These are phyloP conservation scores for Lentinula raphanica DNA, from an alignment of 768 basidiomycete genomes.

Conservation along the genomic window DNA sequence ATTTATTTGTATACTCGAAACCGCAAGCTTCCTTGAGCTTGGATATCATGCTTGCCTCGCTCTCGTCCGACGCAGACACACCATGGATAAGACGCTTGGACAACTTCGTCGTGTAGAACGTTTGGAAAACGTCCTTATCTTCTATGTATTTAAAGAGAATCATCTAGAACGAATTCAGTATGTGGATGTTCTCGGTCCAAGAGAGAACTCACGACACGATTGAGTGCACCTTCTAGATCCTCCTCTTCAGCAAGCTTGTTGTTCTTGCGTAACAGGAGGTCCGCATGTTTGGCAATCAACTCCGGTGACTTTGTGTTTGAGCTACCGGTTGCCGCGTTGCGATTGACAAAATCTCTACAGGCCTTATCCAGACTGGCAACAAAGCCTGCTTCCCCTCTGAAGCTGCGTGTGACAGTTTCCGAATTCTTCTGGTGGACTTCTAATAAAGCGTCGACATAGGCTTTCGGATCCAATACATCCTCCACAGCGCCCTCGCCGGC, in stretches of 20 bases:
- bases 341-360: slow-evolving; percentile 92
- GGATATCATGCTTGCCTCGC: slow-evolving; percentile 95
- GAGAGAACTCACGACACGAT: slow-evolving; percentile 66
- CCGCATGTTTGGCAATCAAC: slow-evolving; percentile 86
- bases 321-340: slow-evolving; percentile 84
- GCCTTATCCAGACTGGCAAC: slow-evolving; percentile 92
- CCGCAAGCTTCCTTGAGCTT: slow-evolving; percentile 96
- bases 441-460: slow-evolving; percentile 88
- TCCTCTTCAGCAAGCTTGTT: slow-evolving; percentile 94
- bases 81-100: slow-evolving; percentile 89
- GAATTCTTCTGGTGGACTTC: slow-evolving; percentile 91
- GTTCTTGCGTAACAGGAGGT: slow-evolving; percentile 84
- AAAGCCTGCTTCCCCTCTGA: slow-evolving; percentile 90
- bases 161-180: slow-evolving; percentile 56
- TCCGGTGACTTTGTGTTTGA: slow-evolving; percentile 88
- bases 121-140: slow-evolving; percentile 98
- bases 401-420: slow-evolving; percentile 82
- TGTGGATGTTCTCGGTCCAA: slow-evolving; percentile 19
- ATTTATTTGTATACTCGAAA: slow-evolving; percentile 93
- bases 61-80: slow-evolving; percentile 91
- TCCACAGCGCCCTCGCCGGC: slow-evolving; percentile 53
- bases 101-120: slow-evolving; percentile 92
- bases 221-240: slow-evolving; percentile 83
- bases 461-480: slow-evolving; percentile 80
- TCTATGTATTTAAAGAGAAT: slow-evolving; percentile 96